Percentiles rank a stretch among this genome's conserved stretches.
Conservation (phyloP, 2,329 filamentous ascomycete genomes). For the Cytospora mali region DNA sequence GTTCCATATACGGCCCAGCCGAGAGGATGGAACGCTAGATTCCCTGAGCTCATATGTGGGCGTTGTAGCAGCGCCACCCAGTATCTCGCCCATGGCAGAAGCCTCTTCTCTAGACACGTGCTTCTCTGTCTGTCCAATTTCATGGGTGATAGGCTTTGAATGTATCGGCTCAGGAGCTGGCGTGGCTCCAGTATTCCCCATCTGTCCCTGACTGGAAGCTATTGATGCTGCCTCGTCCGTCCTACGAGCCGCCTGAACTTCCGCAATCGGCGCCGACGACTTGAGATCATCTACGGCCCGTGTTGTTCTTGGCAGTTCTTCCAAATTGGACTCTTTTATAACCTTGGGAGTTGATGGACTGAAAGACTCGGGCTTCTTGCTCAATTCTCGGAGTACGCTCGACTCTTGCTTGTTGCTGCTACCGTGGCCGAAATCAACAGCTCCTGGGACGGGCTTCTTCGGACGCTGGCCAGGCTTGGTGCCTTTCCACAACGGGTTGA, state of each 20-base stretch:
- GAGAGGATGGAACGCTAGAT: slow-evolving; percentile 86
- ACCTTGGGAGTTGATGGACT: background rate
- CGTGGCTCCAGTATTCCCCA: slow-evolving; percentile 1
- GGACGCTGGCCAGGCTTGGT: slow-evolving; percentile 13
- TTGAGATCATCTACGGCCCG: background rate
- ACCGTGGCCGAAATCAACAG: slow-evolving; percentile 9
- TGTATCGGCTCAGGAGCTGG: background rate
- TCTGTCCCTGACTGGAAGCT: slow-evolving; percentile 6
- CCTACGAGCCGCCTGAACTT: background rate
- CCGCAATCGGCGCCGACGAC: background rate
- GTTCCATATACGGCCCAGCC: slow-evolving; percentile 88
- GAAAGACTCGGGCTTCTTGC: background rate
- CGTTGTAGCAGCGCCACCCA: slow-evolving; percentile 32
- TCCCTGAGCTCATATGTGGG: slow-evolving; percentile 73
- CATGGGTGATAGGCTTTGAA: background rate
- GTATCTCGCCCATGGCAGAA: slow-evolving; percentile 31
- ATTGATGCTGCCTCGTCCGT: background rate
- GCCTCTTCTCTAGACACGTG: slow-evolving; percentile 33
- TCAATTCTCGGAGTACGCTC: slow-evolving; percentile 14
- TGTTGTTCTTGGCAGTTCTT: background rate
- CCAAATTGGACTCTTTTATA: background rate
- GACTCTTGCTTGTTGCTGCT: slow-evolving; percentile 3
- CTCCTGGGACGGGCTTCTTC: slow-evolving; percentile 11
- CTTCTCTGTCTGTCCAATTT: background rate
- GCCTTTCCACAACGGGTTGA: slow-evolving; percentile 26